Evolutionary conservation across 169 alveolate genomes (phyloP), one percentile per base, ranked within the genome.

Genomic region (Eimeria necatrix): DNA sequence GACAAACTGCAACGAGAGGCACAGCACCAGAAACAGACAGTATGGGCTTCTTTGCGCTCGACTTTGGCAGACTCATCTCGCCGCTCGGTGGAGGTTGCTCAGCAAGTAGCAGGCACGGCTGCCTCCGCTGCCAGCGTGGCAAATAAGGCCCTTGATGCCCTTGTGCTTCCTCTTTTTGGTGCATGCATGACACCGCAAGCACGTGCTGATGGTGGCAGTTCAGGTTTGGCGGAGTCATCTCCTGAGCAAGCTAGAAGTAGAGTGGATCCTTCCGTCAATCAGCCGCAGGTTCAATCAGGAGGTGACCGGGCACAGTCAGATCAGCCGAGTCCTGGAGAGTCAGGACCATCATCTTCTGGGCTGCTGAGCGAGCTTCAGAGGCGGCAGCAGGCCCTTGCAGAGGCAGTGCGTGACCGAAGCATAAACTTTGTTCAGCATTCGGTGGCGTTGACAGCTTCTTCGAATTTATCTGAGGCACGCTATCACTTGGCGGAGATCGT

Each of bases 401-500:
- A 60, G 92, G 80, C 61, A 4, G 73, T 84, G 53, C 74, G 92
- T 14, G 59, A 41, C 59, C 92, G 92, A 4, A 84, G 92, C 78
- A 60, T 56, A n/a, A 84, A 84, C 78, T 56, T 84, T 22, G 46
- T 84, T 3, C 80, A 84, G 80, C 92, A 84, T n/a, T 84, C 92
- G 26, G 92, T 84, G 46, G 92, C 92, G 41, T 60, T 84, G 16
- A 84, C 78, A 16, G 26, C 92, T 2, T 84, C 92, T 1, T 60
- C 92, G 56, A 59, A 12, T 18, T 18, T 84, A 4, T 84, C 92
- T 59, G 92, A 84, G 80, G 92, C 92, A 61, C 78, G 92, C 18
- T 84, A 84, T 60, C 92, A 84, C 80, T 26, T 84, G 56, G 92
- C 92, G 4, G 92, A 84, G 68, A 56, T 84, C 5, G 92, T 84